Evolutionary conservation across 2,329 filamentous ascomycete genomes (phyloP).

Genomic region (Calonectria crousiana): DNA sequence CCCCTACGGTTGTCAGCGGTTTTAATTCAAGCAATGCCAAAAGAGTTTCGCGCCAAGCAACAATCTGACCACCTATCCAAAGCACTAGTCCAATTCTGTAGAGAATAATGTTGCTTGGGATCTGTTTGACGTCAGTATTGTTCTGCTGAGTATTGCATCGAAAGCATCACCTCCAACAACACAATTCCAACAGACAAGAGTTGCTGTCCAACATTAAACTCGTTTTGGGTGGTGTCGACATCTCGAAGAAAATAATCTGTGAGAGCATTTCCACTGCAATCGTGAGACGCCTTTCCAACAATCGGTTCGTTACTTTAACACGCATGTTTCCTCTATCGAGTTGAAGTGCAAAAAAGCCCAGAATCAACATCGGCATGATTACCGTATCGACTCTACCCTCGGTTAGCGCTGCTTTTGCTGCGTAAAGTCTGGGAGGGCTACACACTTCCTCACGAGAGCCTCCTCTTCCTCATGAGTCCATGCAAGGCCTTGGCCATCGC

Average conservation of each 20-base stretch:
- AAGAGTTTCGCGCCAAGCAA: neutral
- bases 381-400: neutral
- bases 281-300: neutral
- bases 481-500: neutral
- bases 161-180: neutral
- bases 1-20: neutral
- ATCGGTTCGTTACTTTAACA: accelerated
- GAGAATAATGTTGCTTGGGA: neutral
- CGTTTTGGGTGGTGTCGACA: neutral
- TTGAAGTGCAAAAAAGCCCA: neutral
- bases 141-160: too few relatives aligned
- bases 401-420: neutral
- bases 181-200: neutral
- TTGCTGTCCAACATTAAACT: neutral
- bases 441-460: neutral
- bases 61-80: neutral
- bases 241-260: neutral
- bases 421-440: too few relatives aligned
- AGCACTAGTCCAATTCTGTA: neutral
- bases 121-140: neutral
- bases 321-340: neutral
- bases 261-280: neutral
- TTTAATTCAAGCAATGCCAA: too few relatives aligned
- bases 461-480: neutral
- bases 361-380: neutral